These are phyloP conservation scores for Candida sonorensis DNA, from an alignment of 805 yeast species.

Conservation along the genomic window DNA sequence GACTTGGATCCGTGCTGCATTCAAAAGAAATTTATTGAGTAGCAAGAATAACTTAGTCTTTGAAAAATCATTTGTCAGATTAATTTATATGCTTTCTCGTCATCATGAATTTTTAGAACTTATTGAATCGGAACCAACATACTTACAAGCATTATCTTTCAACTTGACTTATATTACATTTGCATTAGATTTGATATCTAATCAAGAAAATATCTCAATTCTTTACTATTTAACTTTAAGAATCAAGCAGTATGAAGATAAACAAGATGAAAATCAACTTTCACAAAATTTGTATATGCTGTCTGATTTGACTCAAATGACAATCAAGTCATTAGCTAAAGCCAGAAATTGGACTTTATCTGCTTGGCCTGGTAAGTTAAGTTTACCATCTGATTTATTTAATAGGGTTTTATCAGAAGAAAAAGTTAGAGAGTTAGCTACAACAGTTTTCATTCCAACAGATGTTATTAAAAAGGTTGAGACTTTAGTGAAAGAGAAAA, in stretches of 20 bases:
- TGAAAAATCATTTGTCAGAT: slow-evolving; percentile 61
- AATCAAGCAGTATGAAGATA: slow-evolving; percentile 70
- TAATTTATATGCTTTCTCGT: slow-evolving; percentile 67
- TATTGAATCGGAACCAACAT: slow-evolving; percentile 11
- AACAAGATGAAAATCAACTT: slow-evolving; percentile 5
- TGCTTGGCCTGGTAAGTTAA: slow-evolving; percentile 77
- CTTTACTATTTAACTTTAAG: slow-evolving; percentile 72
- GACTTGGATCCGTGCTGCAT: slow-evolving; percentile 68
- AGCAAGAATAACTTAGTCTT: slow-evolving; percentile 38
- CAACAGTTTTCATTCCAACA: slow-evolving; percentile 51
- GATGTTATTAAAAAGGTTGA: slow-evolving; percentile 32
- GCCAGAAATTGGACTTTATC: slow-evolving; percentile 60
- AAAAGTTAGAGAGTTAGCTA: slow-evolving; percentile 51
- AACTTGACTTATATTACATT: slow-evolving; percentile 55
- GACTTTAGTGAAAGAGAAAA: slow-evolving; percentile 21
- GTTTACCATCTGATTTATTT: slow-evolving; percentile 64
- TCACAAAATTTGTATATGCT: slow-evolving; percentile 48
- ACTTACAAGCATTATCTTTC: slow-evolving; percentile 41
- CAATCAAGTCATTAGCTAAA: slow-evolving; percentile 52
- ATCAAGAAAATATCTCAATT: slow-evolving; percentile 61
- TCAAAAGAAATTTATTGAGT: slow-evolving; percentile 24
- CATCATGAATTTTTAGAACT: slow-evolving; percentile 56
- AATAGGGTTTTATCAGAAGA: slow-evolving; percentile 49
- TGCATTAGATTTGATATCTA: slow-evolving; percentile 53
- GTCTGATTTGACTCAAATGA: slow-evolving; percentile 67